A percentile compares a stretch with the other conserved stretches of the same genome.
These are phyloP conservation scores for Scheffersomyces titani DNA, from an alignment of 1,139 yeast species.

Conservation along the genomic window DNA sequence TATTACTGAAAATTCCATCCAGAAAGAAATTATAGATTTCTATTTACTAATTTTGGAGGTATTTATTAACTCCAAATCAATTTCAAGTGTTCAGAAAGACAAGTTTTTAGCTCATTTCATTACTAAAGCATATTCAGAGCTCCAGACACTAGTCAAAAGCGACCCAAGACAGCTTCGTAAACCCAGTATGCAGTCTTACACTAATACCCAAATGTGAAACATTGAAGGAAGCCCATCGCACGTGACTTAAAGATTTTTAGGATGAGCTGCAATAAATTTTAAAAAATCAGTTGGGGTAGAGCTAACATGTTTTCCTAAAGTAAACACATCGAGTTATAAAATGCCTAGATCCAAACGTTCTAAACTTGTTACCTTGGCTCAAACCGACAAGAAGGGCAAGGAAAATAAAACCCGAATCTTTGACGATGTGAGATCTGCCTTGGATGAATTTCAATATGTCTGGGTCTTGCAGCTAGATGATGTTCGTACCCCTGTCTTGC, in stretches of 20 bases:
- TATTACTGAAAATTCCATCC: not conserved
- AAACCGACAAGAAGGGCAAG: conserved; percentile 92
- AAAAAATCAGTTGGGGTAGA: conserved; percentile 1
- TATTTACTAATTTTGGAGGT: conserved; percentile 7
- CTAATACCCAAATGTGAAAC: not conserved
- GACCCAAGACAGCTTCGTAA: conserved; percentile 1
- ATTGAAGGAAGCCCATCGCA: not conserved
- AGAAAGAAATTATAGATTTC: conserved; percentile 4
- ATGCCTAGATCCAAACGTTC: conserved; percentile 98
- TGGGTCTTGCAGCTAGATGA: conserved; percentile 89
- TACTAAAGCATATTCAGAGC: not conserved
- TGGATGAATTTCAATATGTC: conserved; percentile 74
- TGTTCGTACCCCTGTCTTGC: conserved; percentile 94
- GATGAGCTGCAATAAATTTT: conserved; percentile 9
- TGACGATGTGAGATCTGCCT: conserved; percentile 81
- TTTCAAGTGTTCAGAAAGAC: conserved; percentile 5
- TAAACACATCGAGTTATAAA: conserved; percentile 11
- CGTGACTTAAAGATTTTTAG: conserved; percentile 6
- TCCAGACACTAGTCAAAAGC: not conserved
- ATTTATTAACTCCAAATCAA: conserved; percentile 1
- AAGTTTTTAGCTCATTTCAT: conserved; percentile 5
- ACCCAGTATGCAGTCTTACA: not conserved
- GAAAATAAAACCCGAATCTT: conserved; percentile 90
- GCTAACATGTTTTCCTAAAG: not conserved
- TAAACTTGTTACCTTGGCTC: conserved; percentile 90